Percentiles rank a stretch among this genome's conserved stretches.
Evolutionary conservation across 805 yeast species (phyloP).

Genomic region (Candida vartiovaarae): DNA sequence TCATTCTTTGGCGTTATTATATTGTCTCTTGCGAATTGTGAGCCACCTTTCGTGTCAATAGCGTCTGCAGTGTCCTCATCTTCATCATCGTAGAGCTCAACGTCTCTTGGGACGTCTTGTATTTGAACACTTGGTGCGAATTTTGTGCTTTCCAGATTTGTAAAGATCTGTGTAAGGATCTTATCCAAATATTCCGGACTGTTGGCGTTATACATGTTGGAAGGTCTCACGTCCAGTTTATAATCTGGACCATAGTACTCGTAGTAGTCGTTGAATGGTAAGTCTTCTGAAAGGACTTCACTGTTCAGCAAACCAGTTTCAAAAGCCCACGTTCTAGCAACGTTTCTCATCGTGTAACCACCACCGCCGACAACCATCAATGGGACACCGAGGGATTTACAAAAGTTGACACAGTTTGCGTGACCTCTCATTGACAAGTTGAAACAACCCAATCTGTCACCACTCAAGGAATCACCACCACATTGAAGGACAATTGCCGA

Average conservation of each 20-base stretch:
- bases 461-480: constrained; percentile 96
- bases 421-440: constrained; percentile 91
- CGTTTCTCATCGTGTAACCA: constrained; percentile 96
- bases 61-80: constrained; percentile 79
- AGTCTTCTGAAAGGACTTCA: constrained; percentile 63
- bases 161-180: constrained; percentile 66
- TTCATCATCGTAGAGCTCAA: constrained; percentile 80
- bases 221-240: constrained; percentile 87
- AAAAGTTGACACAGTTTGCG: constrained; percentile 90
- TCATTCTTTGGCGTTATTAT: constrained; percentile 67
- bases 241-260: constrained; percentile 98
- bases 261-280: constrained; percentile 79
- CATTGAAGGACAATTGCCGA: constrained; percentile 95
- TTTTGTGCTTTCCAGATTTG: constrained; percentile 81
- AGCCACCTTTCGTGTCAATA: constrained; percentile 87
- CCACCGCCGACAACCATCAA: constrained; percentile 96
- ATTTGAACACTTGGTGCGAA: constrained; percentile 97
- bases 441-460: constrained; percentile 94
- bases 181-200: constrained; percentile 87
- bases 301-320: constrained; percentile 87
- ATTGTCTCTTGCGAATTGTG: constrained; percentile 76
- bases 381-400: constrained; percentile 81
- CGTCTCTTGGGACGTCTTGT: constrained; percentile 81
- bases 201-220: constrained; percentile 95
- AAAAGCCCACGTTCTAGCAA: constrained; percentile 90